Percentiles rank a stretch among this genome's conserved stretches.
These are phyloP conservation scores for Silene uniflora DNA, from an alignment of 148 eudicot species.

Conservation along the genomic window DNA sequence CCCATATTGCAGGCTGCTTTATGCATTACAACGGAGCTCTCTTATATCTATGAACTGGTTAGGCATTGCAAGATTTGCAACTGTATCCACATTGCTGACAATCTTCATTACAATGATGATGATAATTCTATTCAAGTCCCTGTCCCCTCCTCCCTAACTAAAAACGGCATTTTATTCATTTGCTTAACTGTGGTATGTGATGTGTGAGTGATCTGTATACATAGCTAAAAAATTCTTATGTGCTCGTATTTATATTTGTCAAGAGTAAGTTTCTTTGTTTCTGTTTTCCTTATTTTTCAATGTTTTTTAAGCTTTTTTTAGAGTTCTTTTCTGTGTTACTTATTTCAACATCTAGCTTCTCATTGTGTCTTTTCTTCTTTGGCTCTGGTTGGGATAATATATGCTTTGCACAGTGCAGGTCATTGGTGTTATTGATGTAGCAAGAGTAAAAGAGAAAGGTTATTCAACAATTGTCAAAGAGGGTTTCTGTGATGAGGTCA, in stretches of 20 bases:
- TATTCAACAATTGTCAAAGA: conserved; percentile 83
- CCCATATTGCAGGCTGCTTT: conserved; percentile 55
- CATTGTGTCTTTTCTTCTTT: conserved; percentile 1
- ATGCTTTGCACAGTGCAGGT: conserved; percentile 46
- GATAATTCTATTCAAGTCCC: background rate
- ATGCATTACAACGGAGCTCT: conserved; percentile 72
- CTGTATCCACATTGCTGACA: background rate
- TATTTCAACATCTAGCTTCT: background rate
- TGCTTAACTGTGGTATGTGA: background rate
- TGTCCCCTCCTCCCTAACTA: background rate
- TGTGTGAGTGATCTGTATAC: background rate
- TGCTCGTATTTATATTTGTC: background rate
- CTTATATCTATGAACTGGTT: conserved; percentile 90
- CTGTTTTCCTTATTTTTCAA: background rate
- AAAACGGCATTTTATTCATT: background rate
- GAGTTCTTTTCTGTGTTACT: background rate
- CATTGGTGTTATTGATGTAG: conserved; percentile 79
- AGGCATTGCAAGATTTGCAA: conserved; percentile 30
- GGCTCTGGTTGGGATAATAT: background rate
- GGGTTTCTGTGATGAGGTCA: conserved; percentile 94
- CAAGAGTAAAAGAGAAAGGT: conserved; percentile 79
- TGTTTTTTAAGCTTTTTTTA: background rate
- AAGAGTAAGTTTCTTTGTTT: background rate
- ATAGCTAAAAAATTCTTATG: background rate
- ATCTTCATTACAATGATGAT: background rate